phyloP scores from a whole-genome alignment of 108 stramenopile species.

The Thalassiosira profunda region DNA sequence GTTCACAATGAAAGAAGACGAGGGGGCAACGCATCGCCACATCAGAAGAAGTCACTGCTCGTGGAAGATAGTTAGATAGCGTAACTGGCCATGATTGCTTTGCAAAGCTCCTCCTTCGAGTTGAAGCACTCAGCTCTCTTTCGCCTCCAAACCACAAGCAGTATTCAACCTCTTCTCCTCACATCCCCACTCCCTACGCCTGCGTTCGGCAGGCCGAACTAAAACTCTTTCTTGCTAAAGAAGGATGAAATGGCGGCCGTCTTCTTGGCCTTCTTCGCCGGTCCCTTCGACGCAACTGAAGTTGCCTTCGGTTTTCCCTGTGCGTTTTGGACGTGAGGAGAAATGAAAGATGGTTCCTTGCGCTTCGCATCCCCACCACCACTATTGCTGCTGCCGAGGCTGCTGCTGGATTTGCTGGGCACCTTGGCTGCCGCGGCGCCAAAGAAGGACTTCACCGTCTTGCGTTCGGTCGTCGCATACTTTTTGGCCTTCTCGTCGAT shows the following conservation, averaged over 20 bases:
- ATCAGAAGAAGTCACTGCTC: no score
- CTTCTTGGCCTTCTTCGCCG: slow-evolving; percentile 3
- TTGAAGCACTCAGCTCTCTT: no score
- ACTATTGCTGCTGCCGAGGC: not conserved
- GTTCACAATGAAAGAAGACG: no score
- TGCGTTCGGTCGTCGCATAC: slow-evolving; percentile 54
- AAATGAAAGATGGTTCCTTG: not conserved
- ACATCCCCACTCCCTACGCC: no score
- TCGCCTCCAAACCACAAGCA: no score
- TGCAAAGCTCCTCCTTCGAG: no score
- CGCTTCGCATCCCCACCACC: not conserved
- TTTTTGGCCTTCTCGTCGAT: slow-evolving; percentile 40
- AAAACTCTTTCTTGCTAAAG: slow-evolving; percentile 14
- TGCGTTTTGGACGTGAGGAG: not conserved
- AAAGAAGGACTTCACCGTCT: slow-evolving; percentile 69
- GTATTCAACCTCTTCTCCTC: no score
- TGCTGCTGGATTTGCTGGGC: not conserved
- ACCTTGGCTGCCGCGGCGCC: slow-evolving; percentile 10
- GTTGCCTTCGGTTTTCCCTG: slow-evolving; percentile 1
- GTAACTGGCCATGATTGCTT: no score
- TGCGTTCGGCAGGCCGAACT: no score
- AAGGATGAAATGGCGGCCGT: slow-evolving; percentile 8
- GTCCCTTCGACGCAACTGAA: not conserved
- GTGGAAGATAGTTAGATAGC: no score
- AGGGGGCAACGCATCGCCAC: no score